phyloP scores from a whole-genome alignment of 1,139 yeast species.

The Pichia cactophila region DNA sequence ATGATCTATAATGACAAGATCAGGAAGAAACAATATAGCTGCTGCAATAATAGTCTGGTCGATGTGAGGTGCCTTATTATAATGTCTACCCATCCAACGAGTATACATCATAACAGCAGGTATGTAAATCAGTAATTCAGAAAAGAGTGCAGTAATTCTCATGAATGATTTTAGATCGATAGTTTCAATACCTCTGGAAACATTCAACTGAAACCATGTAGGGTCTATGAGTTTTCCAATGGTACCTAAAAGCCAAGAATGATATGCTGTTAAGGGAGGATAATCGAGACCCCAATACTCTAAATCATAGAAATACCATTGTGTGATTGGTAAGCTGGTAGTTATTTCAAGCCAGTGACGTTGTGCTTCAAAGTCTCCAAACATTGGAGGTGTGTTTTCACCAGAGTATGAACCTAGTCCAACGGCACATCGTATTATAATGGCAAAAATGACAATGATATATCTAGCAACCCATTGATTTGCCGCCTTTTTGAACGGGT shows the following conservation, averaged over 20 bases:
- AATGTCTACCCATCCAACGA: slow-evolving; percentile 55
- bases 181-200: slow-evolving; percentile 70
- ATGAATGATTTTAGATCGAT: slow-evolving; percentile 66
- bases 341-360: slow-evolving; percentile 97
- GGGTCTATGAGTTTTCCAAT: slow-evolving; percentile 58
- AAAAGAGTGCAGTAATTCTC: slow-evolving; percentile 70
- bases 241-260: slow-evolving; percentile 72
- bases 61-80: slow-evolving; percentile 48
- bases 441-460: slow-evolving; percentile 64
- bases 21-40: slow-evolving; percentile 72
- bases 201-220: slow-evolving; percentile 67
- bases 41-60: slow-evolving; percentile 73
- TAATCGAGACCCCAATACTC: slow-evolving; percentile 96
- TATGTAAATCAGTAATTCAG: slow-evolving; percentile 67
- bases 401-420: slow-evolving; percentile 91
- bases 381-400: slow-evolving; percentile 58
- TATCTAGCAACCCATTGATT: slow-evolving; percentile 89
- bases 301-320: slow-evolving; percentile 88
- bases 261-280: slow-evolving; percentile 95
- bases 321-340: slow-evolving; percentile 55
- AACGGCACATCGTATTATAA: slow-evolving; percentile 74
- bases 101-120: slow-evolving; percentile 74
- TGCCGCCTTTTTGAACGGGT: slow-evolving; percentile 60
- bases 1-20: slow-evolving; percentile 79
- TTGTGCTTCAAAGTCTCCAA: slow-evolving; percentile 97